Percentiles rank a stretch among this genome's conserved stretches.
Conservation (phyloP, 768 basidiomycete species). For the Mycena capillaripes region DNA sequence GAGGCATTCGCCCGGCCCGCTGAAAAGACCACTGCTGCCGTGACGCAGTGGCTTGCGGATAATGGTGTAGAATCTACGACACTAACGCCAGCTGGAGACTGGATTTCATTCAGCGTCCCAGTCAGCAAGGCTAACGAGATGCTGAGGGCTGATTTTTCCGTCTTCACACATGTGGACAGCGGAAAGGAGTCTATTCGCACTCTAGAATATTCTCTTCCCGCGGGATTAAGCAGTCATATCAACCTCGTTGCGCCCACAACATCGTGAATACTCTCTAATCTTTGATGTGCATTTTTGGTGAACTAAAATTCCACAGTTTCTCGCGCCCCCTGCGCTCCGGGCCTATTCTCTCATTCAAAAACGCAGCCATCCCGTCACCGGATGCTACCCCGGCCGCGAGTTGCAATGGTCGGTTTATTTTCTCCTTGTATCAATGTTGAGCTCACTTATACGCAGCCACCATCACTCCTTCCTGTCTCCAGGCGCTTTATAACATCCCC, state of each 20-base stretch:
- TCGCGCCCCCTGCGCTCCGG: conserved; percentile 10
- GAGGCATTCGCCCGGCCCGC: conserved; percentile 13
- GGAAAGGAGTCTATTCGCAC: conserved; percentile 40
- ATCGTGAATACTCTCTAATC: conserved; percentile 24
- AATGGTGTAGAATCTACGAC: conserved; percentile 34
- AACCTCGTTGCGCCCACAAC: conserved; percentile 42
- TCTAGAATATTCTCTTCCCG: conserved; percentile 43
- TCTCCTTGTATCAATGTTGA: neutral
- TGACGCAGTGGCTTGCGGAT: conserved; percentile 35
- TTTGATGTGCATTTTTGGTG: neutral
- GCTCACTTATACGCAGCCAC: conserved; percentile 14
- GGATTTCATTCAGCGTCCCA: conserved; percentile 36
- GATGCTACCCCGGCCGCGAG: conserved; percentile 18
- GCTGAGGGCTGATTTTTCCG: conserved; percentile 33
- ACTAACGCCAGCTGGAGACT: conserved; percentile 40
- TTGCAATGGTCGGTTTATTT: conserved; percentile 6
- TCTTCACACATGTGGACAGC: conserved; percentile 35
- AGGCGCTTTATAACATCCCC: conserved; percentile 43
- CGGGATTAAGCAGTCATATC: conserved; percentile 32
- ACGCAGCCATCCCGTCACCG: neutral
- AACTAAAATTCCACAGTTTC: neutral
- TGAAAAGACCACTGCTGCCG: conserved; percentile 16
- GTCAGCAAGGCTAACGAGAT: conserved; percentile 41
- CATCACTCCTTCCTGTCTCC: conserved; percentile 32
- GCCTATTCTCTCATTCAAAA: neutral